A percentile compares a stretch with the other conserved stretches of the same genome.
phyloP scores from a whole-genome alignment of 163 green algal species.

The Prototheca wickerhamii region DNA sequence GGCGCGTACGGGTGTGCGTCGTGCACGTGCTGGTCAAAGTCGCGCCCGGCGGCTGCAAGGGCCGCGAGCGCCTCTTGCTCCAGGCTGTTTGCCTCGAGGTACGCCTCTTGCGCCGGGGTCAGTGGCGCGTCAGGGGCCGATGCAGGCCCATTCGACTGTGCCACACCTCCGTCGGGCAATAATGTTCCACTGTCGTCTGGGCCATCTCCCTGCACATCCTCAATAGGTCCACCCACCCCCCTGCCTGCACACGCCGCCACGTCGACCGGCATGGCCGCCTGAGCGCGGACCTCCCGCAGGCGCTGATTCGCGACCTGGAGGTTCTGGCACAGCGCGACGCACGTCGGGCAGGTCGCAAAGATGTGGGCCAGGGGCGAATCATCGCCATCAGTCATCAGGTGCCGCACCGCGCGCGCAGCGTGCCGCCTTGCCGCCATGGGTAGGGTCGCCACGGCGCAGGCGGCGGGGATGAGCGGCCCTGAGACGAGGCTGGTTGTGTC shows the following conservation, averaged over 20 bases:
- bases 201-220: too few relatives aligned
- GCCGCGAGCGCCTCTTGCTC: constrained; percentile 7
- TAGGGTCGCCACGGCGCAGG: constrained; percentile 50
- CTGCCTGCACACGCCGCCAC: too few relatives aligned
- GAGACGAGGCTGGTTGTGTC: background rate
- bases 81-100: background rate
- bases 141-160: too few relatives aligned
- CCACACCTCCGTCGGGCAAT: too few relatives aligned
- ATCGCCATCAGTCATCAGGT: constrained; percentile 26
- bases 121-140: background rate
- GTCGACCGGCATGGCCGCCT: too few relatives aligned
- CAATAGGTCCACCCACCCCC: too few relatives aligned
- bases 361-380: constrained; percentile 34
- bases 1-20: constrained; percentile 27
- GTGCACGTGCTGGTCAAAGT: constrained; percentile 4
- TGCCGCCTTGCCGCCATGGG: constrained; percentile 18
- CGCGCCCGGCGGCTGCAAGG: background rate
- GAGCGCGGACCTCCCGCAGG: too few relatives aligned
- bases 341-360: constrained; percentile 32
- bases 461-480: constrained; percentile 40
- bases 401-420: constrained; percentile 20
- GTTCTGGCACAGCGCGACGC: constrained; percentile 10
- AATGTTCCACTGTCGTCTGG: too few relatives aligned
- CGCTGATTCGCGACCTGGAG: background rate
- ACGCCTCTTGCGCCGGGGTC: background rate